phyloP scores from a whole-genome alignment of 768 basidiomycete genomes.

The Phanerochaete carnosa region DNA sequence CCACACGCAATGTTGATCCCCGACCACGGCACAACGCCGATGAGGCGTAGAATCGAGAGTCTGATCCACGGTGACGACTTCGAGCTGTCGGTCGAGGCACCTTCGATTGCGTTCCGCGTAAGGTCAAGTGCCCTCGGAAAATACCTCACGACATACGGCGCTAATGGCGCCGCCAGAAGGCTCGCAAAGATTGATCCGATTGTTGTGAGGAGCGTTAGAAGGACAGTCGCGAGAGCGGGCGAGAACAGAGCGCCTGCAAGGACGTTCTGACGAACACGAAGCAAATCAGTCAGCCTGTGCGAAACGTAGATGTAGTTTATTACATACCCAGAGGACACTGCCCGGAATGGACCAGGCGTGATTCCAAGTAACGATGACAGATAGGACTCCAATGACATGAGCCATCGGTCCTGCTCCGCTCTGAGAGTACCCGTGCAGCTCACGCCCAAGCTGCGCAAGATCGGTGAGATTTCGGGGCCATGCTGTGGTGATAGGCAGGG shows the following conservation, averaged over 20 bases:
- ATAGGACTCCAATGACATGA: slow-evolving; percentile 82
- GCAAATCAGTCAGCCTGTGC: not conserved
- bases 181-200: slow-evolving; percentile 83
- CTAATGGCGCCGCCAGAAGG: slow-evolving; percentile 75
- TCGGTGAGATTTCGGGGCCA: slow-evolving; percentile 79
- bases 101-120: slow-evolving; percentile 78
- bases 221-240: slow-evolving; percentile 73
- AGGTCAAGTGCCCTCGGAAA: slow-evolving; percentile 85
- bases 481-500: slow-evolving; percentile 67
- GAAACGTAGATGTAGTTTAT: not conserved
- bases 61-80: slow-evolving; percentile 68
- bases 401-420: slow-evolving; percentile 58
- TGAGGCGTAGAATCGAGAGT: slow-evolving; percentile 80
- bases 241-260: slow-evolving; percentile 85
- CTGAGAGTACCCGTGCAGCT: slow-evolving; percentile 76
- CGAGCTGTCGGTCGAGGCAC: slow-evolving; percentile 45
- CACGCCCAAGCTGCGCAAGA: slow-evolving; percentile 69
- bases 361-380: slow-evolving; percentile 87
- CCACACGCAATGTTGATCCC: slow-evolving; percentile 97
- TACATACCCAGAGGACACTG: slow-evolving; percentile 82
- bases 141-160: slow-evolving; percentile 74
- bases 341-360: slow-evolving; percentile 98
- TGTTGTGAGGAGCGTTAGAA: slow-evolving; percentile 83
- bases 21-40: slow-evolving; percentile 95
- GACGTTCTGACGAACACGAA: slow-evolving; percentile 62